Conservation (phyloP, 1,139 yeast genomes). For the Scheffersomyces lignicola region DNA sequence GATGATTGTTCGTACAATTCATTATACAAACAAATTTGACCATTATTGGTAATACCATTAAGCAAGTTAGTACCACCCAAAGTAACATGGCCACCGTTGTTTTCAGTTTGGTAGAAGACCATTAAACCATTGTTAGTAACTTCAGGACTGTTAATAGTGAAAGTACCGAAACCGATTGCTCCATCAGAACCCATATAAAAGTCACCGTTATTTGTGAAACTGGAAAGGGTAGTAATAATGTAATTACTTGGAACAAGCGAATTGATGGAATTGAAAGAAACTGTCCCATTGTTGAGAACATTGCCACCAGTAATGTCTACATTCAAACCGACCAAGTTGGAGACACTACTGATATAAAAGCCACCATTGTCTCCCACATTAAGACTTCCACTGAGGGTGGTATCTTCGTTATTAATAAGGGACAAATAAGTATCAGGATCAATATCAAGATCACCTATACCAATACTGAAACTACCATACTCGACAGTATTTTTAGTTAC, state of each 20-base stretch:
- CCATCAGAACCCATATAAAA: constrained; percentile 26
- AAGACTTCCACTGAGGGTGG: constrained; percentile 22
- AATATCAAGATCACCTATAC: constrained; percentile 22
- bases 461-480: constrained; percentile 17
- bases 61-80: constrained; percentile 16
- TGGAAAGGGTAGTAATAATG: constrained; percentile 15
- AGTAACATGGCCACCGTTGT: constrained; percentile 16
- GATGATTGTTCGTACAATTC: constrained; percentile 20
- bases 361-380: constrained; percentile 20
- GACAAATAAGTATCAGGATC: constrained; percentile 25
- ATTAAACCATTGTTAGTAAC: constrained; percentile 27
- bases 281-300: constrained; percentile 13
- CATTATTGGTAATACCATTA: constrained; percentile 21
- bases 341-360: constrained; percentile 20
- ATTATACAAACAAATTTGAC: constrained; percentile 28
- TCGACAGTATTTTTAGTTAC: constrained; percentile 4
- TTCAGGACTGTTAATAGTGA: constrained; percentile 16
- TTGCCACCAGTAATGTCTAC: constrained; percentile 11
- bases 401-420: constrained; percentile 25
- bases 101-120: constrained; percentile 20
- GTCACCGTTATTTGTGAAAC: constrained; percentile 24
- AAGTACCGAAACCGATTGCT: constrained; percentile 17
- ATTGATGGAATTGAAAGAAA: constrained; percentile 13
- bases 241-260: constrained; percentile 20
- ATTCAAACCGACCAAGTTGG: constrained; percentile 11